Evolutionary conservation across 805 yeast species (phyloP).

Genomic region (Teunomyces tritomae): DNA sequence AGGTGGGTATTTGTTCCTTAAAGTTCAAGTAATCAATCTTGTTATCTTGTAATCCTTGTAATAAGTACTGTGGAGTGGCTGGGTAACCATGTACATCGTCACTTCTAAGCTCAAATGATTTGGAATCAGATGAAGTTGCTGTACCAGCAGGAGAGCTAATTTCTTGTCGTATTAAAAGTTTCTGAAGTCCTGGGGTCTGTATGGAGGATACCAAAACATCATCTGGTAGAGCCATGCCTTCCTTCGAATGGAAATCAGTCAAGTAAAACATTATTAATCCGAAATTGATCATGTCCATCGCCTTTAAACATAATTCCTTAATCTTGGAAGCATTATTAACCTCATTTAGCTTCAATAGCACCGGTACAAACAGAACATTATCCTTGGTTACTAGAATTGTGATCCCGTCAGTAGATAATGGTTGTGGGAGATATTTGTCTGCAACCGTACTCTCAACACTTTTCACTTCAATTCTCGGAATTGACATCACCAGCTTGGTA

Average conservation of each 20-base stretch:
- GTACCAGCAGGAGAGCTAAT: conserved; percentile 31
- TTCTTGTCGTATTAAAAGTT: conserved; percentile 30
- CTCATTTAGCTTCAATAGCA: conserved; percentile 29
- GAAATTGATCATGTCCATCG: conserved; percentile 33
- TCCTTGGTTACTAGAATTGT: conserved; percentile 64
- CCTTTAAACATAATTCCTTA: conserved; percentile 38
- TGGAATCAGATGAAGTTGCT: conserved; percentile 53
- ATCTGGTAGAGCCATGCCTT: conserved; percentile 58
- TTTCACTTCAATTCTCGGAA: background rate
- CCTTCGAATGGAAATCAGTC: conserved; percentile 64
- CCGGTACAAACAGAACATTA: conserved; percentile 50
- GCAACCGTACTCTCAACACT: background rate
- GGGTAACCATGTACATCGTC: conserved; percentile 49
- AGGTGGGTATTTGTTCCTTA: conserved; percentile 35
- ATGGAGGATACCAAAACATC: conserved; percentile 39
- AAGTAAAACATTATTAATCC: conserved; percentile 47
- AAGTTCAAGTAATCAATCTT: conserved; percentile 56
- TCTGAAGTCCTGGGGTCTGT: conserved; percentile 13
- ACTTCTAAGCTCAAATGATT: conserved; percentile 48
- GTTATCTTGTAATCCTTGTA: conserved; percentile 42
- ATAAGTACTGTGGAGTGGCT: conserved; percentile 66
- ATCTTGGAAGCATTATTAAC: conserved; percentile 23
- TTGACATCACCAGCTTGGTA: background rate
- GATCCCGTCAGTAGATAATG: conserved; percentile 7
- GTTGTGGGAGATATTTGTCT: conserved; percentile 25